Conservation (phyloP, 305 asterid genomes). For the Petunia hybrid region DNA sequence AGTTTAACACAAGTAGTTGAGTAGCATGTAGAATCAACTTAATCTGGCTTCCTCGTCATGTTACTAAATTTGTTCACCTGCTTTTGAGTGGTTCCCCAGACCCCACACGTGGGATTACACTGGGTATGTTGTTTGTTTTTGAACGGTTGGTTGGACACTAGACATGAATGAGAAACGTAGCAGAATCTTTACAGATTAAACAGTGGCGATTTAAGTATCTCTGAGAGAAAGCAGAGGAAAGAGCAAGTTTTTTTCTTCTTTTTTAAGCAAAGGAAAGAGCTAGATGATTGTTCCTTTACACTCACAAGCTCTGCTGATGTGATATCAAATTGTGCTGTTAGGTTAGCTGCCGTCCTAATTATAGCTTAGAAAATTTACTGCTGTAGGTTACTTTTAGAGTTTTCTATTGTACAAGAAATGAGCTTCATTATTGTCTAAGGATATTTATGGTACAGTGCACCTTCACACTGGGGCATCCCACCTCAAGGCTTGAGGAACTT, state of each 20-base stretch:
- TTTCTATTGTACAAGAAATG: background rate
- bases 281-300: background rate
- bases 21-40: conserved; percentile 15
- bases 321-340: background rate
- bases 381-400: background rate
- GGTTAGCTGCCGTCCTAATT: background rate
- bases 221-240: background rate
- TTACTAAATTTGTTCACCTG: background rate
- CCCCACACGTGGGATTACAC: no score
- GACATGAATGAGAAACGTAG: background rate
- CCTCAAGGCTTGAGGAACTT: conserved; percentile 17
- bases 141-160: background rate
- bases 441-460: background rate
- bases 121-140: background rate
- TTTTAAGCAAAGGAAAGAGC: background rate
- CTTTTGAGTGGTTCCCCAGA: background rate
- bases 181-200: background rate
- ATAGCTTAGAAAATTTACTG: conserved; percentile 4
- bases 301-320: background rate
- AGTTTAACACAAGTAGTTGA: background rate
- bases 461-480: conserved; percentile 11
- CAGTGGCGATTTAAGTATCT: background rate
- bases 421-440: background rate
- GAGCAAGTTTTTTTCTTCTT: background rate
- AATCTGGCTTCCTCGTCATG: background rate